Evolutionary conservation across 78 protist species (phyloP), one percentile per base, ranked within the genome.

Genomic region (Protostelium mycophagum): DNA sequence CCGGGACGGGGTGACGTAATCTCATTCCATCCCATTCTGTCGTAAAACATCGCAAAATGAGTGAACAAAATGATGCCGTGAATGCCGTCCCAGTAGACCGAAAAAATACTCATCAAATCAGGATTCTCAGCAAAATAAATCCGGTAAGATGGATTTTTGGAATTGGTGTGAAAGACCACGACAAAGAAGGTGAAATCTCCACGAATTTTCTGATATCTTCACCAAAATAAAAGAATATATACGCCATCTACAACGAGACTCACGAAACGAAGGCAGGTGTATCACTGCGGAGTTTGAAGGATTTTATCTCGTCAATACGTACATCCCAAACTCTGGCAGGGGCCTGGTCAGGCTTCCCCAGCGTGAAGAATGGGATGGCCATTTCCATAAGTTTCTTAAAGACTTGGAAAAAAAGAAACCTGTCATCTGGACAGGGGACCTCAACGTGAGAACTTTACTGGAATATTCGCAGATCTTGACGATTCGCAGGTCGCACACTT

Each of bases 361-460:
- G 38, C 88, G 96, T 39, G 88, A 87, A 0, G 95, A 95, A 28
- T 95, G 96, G 96, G 95, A 95, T 38, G 91, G 73, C 1, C 94
- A 92, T 35, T 87, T 95, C 28, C 88, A 88, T 25, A 83, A 35
- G 0, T 95, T 93, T 25, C 28, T 95, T 35, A 34, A n/a, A 28
- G 36, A 90, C 16, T 38, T 95, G 28, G 87, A 95, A 34, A 35
- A 38, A 28, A 63, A 0, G 1, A 95, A 95, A 83, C 96, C 96
- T 36, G 85, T 95, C 37, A 38, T 95, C 51, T 95, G 96, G 96
- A 86, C 91, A 38, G 96, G 96, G 88, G 96, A 92, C n/a, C 83
- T 95, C 37, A 93, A 92, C 73, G 94, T 51, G 34, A 35, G 91
- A 10, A 35, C 31, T 9, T 16, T n/a, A 1, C 25, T 83, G 5